These are phyloP conservation scores for Hapsidospora chrysogenum DNA, from an alignment of 495 filamentous ascomycete genomes.

Conservation along the genomic window DNA sequence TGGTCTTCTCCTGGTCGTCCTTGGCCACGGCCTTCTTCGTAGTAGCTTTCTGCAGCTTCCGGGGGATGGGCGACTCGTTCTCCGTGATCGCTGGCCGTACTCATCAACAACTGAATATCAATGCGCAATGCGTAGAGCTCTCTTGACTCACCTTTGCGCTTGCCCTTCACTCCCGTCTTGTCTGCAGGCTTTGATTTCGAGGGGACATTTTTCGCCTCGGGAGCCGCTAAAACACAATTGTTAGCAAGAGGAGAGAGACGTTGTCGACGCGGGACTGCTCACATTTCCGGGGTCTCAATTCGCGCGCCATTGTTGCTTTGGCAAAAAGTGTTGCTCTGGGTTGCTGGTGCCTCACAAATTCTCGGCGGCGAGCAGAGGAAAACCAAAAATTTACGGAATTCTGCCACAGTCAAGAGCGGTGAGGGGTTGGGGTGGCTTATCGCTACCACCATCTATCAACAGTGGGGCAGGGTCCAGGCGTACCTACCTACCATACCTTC, in stretches of 20 bases:
- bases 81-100: background rate
- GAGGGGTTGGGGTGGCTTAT: too few species aligned
- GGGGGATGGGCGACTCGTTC: background rate
- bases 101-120: too few species aligned
- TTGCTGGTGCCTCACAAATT: too few species aligned
- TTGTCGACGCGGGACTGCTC: too few species aligned
- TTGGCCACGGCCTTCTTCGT: conserved; percentile 1
- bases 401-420: too few species aligned
- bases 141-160: conserved; percentile 2
- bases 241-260: background rate
- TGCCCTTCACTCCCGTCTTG: background rate
- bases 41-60: background rate
- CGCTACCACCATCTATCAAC: too few species aligned
- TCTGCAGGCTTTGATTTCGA: background rate
- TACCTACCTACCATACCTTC: too few species aligned
- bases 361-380: too few species aligned
- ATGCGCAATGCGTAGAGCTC: too few species aligned
- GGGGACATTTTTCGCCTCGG: background rate
- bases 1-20: background rate
- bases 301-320: conserved; percentile 1
- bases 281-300: background rate
- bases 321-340: too few species aligned
- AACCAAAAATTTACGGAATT: too few species aligned
- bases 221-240: background rate
- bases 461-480: too few species aligned